Evolutionary conservation across 495 filamentous ascomycete species (phyloP), one percentile per base, ranked within the genome.

Genomic region (Penicillium lagena): DNA sequence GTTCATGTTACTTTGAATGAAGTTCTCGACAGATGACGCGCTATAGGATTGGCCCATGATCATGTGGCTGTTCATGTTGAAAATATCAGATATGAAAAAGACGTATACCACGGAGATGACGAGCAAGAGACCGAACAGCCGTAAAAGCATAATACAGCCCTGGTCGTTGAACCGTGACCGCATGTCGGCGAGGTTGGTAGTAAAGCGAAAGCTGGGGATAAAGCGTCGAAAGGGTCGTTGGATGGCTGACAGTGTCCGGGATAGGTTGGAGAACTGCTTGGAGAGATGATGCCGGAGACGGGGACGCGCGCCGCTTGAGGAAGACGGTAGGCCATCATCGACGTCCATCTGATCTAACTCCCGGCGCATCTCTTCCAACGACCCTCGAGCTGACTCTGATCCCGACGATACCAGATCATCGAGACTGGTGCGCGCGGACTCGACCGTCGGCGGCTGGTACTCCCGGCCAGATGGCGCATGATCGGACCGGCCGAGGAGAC

Each of bases 321-420:
- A 41, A 59, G 69, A 42, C 72, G 55, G 62, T 9, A 45, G 76
- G 4, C 82, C 81, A 55, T 96, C 91, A 49, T 89, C 72, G 7
- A 95, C 78, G 55, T 95, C 91, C 79, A 98, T 80, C 73, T 96
- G 85, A 51, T 89, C 80, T 65, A 97, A 84, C 67, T 90, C 87
- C 52, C 81, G 75, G 46, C 85, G 80, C 39, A 95, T 69, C 42
- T 73, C 74, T 31, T 85, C 86, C 29, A 71, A 63, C 36, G 73
- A 77, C 31, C 60, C 62, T 42, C 73, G 64, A 39, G 61, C 60
- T 13, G 71, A 76, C 37, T 54, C 59, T 31, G 59, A 60, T 7
- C 51, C 60, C 7, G 68, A 62, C 4, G 74, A 77, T 37, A 66
- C 65, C 30, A 77, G 58, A 37, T 69, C 72, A 55, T 85, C 82